A percentile compares a stretch with the other conserved stretches of the same genome.
Evolutionary conservation across 169 alveolate species (phyloP).

Genomic region (Plasmodium reichenowi): DNA sequence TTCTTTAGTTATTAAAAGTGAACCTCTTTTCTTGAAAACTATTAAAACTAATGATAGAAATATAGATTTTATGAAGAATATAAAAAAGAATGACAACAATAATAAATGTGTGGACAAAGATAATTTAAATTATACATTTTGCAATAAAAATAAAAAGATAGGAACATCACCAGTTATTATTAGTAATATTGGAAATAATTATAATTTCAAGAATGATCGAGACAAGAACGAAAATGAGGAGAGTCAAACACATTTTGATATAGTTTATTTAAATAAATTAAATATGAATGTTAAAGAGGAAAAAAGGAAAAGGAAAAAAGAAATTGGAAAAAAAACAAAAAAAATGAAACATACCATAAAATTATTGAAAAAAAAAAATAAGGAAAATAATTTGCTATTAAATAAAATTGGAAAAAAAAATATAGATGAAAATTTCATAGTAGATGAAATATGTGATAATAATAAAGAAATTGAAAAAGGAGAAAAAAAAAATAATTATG

Average conservation of each 20-base stretch:
- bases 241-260: conserved; percentile 30
- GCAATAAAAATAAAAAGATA: background rate
- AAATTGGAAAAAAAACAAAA: background rate
- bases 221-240: background rate
- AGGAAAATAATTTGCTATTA: background rate
- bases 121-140: background rate
- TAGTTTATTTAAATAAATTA: conserved; percentile 59
- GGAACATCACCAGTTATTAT: background rate
- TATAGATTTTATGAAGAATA: background rate
- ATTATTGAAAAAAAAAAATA: background rate
- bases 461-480: background rate
- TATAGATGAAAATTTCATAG: background rate
- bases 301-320: conserved; percentile 17
- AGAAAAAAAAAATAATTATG: conserved; percentile 4
- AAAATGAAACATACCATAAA: no score
- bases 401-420: conserved; percentile 10
- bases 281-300: conserved; percentile 10
- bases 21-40: no score
- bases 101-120: background rate
- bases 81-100: background rate
- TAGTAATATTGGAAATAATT: conserved; percentile 5
- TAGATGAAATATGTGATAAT: background rate
- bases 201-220: background rate
- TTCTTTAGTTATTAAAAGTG: conserved; percentile 4
- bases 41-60: background rate